Evolutionary conservation across 352 stramenopile species (phyloP).

Genomic region (Pythium rishiriense): DNA sequence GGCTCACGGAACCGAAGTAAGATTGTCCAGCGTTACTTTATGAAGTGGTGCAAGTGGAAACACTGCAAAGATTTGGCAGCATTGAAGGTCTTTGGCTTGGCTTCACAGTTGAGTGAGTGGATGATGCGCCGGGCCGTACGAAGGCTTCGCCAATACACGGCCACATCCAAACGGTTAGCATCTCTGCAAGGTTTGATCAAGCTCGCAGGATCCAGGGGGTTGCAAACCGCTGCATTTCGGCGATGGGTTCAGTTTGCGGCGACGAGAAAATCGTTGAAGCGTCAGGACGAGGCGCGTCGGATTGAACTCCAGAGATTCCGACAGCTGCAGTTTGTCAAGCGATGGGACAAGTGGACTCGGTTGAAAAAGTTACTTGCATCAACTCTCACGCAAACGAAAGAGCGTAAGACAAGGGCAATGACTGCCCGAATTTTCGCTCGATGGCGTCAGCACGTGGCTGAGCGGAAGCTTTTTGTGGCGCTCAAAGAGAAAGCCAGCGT

Average conservation of each 20-base stretch:
- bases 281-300: background rate
- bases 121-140: background rate
- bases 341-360: conserved; percentile 27
- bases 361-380: conserved; percentile 27
- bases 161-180: background rate
- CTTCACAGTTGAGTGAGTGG: conserved; percentile 3
- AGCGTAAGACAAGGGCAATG: conserved; percentile 14
- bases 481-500: conserved; percentile 42
- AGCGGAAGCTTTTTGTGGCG: conserved; percentile 8
- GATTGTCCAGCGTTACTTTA: background rate
- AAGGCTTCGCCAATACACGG: background rate
- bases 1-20: background rate
- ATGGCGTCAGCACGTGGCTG: conserved; percentile 34
- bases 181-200: conserved; percentile 11
- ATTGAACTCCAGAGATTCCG: conserved; percentile 20
- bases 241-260: background rate
- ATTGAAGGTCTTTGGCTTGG: background rate
- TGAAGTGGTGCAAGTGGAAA: conserved; percentile 12
- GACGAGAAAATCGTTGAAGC: background rate
- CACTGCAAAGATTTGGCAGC: background rate
- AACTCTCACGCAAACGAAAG: conserved; percentile 22
- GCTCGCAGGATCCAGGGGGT: conserved; percentile 1
- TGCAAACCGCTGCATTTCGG: conserved; percentile 3
- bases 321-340: conserved; percentile 19
- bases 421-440: conserved; percentile 20